Percentiles rank a stretch among this genome's conserved stretches.
These are phyloP conservation scores for Fusarium anguioides DNA, from an alignment of 2,329 filamentous ascomycete species.

Conservation along the genomic window DNA sequence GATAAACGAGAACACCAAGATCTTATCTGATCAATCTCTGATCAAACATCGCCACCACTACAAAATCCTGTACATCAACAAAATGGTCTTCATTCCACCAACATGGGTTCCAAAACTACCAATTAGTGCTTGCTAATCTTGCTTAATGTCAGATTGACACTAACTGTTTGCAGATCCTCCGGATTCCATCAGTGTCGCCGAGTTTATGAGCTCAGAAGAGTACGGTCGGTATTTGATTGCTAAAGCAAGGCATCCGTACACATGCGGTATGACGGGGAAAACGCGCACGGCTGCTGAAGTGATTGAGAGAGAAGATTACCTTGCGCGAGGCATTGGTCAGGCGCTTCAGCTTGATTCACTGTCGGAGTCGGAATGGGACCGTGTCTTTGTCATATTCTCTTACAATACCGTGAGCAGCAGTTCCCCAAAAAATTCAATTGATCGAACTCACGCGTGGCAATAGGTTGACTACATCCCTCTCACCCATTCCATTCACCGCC, in stretches of 20 bases:
- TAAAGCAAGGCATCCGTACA: slow-evolving; percentile 76
- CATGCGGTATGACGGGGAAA: slow-evolving; percentile 77
- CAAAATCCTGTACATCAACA: fast-evolving
- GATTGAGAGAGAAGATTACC: slow-evolving; percentile 70
- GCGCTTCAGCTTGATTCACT: slow-evolving; percentile 75
- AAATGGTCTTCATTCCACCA: slow-evolving; percentile 15
- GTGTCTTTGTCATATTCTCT: slow-evolving; percentile 79
- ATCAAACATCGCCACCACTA: neutral
- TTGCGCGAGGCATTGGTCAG: slow-evolving; percentile 71
- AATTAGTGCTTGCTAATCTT: neutral
- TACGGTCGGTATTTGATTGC: slow-evolving; percentile 63
- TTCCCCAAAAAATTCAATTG: slow-evolving; percentile 21
- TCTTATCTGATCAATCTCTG: slow-evolving; percentile 10
- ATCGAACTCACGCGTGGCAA: neutral
- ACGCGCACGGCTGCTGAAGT: slow-evolving; percentile 72
- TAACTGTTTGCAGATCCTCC: neutral
- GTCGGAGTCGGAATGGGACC: slow-evolving; percentile 80
- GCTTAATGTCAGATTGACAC: fast-evolving
- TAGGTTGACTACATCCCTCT: slow-evolving; percentile 80
- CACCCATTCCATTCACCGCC: slow-evolving; percentile 76
- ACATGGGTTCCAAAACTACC: slow-evolving; percentile 18
- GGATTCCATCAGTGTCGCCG: slow-evolving; percentile 64
- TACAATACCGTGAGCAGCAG: slow-evolving; percentile 72
- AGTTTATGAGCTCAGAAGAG: slow-evolving; percentile 75
- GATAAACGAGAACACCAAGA: neutral